A percentile compares a stretch with the other conserved stretches of the same genome.
Conservation (phyloP, 116 monocot genomes). For the Papilionanthe hybrid region DNA sequence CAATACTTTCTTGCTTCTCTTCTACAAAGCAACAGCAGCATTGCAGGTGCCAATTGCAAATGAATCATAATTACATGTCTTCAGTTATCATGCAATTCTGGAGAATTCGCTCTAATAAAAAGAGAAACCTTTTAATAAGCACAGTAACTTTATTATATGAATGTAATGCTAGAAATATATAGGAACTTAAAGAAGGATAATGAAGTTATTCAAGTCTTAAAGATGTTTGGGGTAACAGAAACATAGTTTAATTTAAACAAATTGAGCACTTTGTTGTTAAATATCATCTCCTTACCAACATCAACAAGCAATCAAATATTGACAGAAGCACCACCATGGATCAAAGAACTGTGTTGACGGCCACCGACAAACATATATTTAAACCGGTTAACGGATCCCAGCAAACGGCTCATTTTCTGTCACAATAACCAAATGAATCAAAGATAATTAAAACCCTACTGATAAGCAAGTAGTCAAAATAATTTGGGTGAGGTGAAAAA, state of each 20-base stretch:
- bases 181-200: not conserved
- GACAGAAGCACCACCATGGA: slow-evolving; percentile 12
- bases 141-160: not conserved
- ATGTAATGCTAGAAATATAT: not conserved
- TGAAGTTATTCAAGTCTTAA: not conserved
- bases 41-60: not conserved
- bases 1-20: too few species aligned
- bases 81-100: not conserved
- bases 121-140: not conserved
- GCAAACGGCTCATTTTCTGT: slow-evolving; percentile 31
- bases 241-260: not conserved
- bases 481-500: too few species aligned
- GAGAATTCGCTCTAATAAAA: not conserved
- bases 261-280: not conserved
- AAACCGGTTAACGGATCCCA: slow-evolving; percentile 29
- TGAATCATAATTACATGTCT: not conserved
- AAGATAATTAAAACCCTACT: not conserved
- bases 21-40: too few species aligned
- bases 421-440: slow-evolving; percentile 4
- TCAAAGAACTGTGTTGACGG: slow-evolving; percentile 15
- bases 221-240: not conserved
- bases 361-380: slow-evolving; percentile 29
- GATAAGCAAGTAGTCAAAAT: too few species aligned
- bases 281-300: not conserved
- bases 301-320: slow-evolving; percentile 8